phyloP scores from a whole-genome alignment of 2,329 filamentous ascomycete genomes.

The Colletotrichum tropicale region DNA sequence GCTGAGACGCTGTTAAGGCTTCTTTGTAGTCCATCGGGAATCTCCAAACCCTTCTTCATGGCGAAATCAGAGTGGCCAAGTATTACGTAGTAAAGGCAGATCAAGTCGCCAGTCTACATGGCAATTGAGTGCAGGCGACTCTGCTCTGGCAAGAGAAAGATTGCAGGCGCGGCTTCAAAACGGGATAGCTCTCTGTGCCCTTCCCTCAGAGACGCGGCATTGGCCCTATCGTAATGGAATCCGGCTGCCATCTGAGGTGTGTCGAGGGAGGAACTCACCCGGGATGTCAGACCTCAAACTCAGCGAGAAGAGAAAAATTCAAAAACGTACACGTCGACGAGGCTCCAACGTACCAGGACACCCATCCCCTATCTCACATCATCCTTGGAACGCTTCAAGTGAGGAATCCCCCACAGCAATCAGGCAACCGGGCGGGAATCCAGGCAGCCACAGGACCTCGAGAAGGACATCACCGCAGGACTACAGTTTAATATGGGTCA shows the following conservation, averaged over 20 bases:
- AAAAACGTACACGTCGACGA: not conserved
- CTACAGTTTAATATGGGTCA: not conserved
- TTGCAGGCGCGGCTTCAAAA: rapidly evolving
- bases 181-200: rapidly evolving
- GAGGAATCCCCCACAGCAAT: not conserved
- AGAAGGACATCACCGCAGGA: not conserved
- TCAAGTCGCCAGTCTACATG: rapidly evolving
- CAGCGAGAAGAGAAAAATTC: rapidly evolving
- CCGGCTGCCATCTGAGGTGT: not conserved
- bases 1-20: not conserved
- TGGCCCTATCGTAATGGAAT: rapidly evolving
- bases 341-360: not conserved
- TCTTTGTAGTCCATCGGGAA: no score
- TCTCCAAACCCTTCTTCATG: not conserved
- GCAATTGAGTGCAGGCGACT: rapidly evolving
- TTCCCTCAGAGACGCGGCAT: not conserved
- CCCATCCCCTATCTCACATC: not conserved
- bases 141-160: rapidly evolving
- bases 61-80: not conserved
- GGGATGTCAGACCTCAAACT: rapidly evolving
- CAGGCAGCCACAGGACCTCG: not conserved
- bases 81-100: rapidly evolving
- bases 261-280: not conserved
- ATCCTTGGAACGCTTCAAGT: not conserved
- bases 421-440: not conserved